Conservation (phyloP, 371 early-diverging fungal genomes). For the Blakeslea trispora region DNA sequence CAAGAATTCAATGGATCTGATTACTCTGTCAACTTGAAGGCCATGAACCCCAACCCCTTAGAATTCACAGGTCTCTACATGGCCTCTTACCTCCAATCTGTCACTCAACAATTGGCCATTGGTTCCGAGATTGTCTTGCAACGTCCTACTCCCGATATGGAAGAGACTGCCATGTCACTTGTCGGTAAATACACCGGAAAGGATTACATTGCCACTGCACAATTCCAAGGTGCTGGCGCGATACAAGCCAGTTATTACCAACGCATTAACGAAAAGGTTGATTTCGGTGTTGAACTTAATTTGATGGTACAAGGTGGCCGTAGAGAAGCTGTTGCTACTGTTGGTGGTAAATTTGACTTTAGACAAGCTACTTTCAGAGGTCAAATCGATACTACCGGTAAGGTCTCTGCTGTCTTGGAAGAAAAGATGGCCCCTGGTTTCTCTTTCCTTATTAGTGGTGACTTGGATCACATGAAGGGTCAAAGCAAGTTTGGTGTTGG, state of each 20-base stretch:
- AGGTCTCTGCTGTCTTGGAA: slow-evolving; percentile 87
- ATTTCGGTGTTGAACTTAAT: slow-evolving; percentile 93
- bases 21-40: slow-evolving; percentile 85
- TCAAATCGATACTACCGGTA: slow-evolving; percentile 88
- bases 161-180: slow-evolving; percentile 79
- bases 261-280: slow-evolving; percentile 90
- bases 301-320: slow-evolving; percentile 73
- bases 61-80: slow-evolving; percentile 91
- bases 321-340: slow-evolving; percentile 89
- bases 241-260: slow-evolving; percentile 89
- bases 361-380: slow-evolving; percentile 89
- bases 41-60: slow-evolving; percentile 90
- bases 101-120: slow-evolving; percentile 79
- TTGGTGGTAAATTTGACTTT: slow-evolving; percentile 96
- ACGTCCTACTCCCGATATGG: slow-evolving; percentile 82
- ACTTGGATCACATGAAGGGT: slow-evolving; percentile 95
- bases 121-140: slow-evolving; percentile 90
- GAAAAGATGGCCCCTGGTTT: slow-evolving; percentile 95
- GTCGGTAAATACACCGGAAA: slow-evolving; percentile 75
- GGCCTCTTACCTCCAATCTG: slow-evolving; percentile 89
- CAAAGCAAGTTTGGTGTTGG: slow-evolving; percentile 82
- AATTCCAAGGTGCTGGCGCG: slow-evolving; percentile 82
- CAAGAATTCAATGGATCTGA: slow-evolving; percentile 90
- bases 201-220: slow-evolving; percentile 81
- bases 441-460: slow-evolving; percentile 89